Evolutionary conservation across 208 protist species (phyloP).

Genomic region (Balamuthia mandrillaris): DNA sequence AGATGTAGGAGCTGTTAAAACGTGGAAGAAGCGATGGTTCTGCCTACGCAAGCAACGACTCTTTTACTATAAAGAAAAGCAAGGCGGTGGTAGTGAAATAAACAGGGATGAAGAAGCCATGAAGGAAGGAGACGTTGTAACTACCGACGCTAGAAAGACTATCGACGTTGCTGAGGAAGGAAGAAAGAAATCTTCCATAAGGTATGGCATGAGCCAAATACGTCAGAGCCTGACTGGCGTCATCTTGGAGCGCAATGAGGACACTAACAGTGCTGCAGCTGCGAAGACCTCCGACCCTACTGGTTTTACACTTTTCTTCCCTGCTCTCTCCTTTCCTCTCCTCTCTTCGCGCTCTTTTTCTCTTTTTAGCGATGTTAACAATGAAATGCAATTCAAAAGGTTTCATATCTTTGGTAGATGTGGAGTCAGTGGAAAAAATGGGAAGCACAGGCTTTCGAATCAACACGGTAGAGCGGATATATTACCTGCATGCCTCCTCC

Average conservation of each 20-base stretch:
- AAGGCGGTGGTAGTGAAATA: too few species aligned
- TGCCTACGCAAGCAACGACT: background rate
- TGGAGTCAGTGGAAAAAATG: background rate
- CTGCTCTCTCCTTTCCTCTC: background rate
- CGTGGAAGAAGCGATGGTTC: constrained; percentile 37
- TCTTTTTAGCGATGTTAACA: background rate
- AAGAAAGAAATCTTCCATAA: too few species aligned
- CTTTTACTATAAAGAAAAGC: constrained; percentile 23
- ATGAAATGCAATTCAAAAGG: background rate
- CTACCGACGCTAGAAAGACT: too few species aligned
- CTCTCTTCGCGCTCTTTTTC: background rate
- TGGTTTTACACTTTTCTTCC: background rate
- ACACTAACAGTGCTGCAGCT: background rate
- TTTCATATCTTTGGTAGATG: constrained; percentile 9
- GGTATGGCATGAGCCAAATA: background rate
- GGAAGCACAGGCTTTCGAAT: constrained; percentile 18
- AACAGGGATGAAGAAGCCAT: too few species aligned
- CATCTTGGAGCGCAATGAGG: background rate
- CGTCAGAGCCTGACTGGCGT: background rate
- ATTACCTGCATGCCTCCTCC: constrained; percentile 5
- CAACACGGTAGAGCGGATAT: constrained; percentile 18
- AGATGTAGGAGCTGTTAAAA: constrained; percentile 23
- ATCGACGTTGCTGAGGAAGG: too few species aligned
- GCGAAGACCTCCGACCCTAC: background rate
- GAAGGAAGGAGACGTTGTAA: too few species aligned